These are phyloP conservation scores for Phytopythium vexans DNA, from an alignment of 352 stramenopile genomes.

Conservation along the genomic window DNA sequence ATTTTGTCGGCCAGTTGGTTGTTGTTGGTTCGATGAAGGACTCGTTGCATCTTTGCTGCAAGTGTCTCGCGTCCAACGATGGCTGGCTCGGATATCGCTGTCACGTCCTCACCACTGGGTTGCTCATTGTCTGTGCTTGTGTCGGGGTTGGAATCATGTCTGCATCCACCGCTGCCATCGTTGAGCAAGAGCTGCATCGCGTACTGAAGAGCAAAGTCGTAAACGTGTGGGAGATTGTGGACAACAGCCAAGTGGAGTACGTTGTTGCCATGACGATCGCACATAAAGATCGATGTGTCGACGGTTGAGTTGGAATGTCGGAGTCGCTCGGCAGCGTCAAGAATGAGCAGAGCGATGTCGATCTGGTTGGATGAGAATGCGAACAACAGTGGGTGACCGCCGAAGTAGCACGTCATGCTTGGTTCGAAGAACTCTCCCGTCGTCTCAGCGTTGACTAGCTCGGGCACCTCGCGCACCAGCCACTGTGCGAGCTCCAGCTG, in stretches of 20 bases:
- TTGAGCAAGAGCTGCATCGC: constrained; percentile 32
- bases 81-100: no score
- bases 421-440: constrained; percentile 52
- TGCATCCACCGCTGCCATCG: neutral
- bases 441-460: constrained; percentile 40
- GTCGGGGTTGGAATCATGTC: neutral
- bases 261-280: constrained; percentile 58
- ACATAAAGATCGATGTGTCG: constrained; percentile 44
- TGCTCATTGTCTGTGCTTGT: no score
- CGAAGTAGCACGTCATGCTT: constrained; percentile 59
- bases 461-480: constrained; percentile 30
- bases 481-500: constrained; percentile 30
- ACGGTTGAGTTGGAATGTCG: neutral
- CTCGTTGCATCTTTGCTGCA: no score
- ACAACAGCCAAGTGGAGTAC: constrained; percentile 55
- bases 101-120: no score
- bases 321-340: neutral
- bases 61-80: no score
- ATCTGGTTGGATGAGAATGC: constrained; percentile 55
- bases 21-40: neutral
- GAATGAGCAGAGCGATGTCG: constrained; percentile 7
- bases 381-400: constrained; percentile 52
- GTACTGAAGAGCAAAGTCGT: constrained; percentile 52
- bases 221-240: constrained; percentile 50
- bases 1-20: constrained; percentile 2